phyloP scores from a whole-genome alignment of 441 rosid genomes.

The Jatropha multifida region DNA sequence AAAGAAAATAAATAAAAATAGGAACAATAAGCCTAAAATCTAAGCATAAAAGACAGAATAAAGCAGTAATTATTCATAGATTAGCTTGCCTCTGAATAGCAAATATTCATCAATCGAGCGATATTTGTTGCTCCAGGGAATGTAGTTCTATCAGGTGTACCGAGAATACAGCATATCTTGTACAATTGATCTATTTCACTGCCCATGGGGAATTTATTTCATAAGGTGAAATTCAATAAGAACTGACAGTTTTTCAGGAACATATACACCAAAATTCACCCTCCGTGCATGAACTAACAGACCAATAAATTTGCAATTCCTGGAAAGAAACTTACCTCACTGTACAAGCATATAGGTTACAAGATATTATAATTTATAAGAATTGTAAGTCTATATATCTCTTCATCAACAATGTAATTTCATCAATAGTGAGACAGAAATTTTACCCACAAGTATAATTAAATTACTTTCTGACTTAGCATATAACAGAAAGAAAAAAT shows the following conservation, averaged over 20 bases:
- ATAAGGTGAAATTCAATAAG: conserved; percentile 14
- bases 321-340: not conserved
- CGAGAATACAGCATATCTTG: conserved; percentile 89
- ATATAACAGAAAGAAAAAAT: not conserved
- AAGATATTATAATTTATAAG: not conserved
- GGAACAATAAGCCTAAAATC: conserved; percentile 4
- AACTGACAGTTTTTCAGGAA: not conserved
- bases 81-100: conserved; percentile 57
- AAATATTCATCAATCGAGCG: conserved; percentile 59
- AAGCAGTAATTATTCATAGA: conserved; percentile 10
- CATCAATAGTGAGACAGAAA: not conserved
- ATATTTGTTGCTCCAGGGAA: conserved; percentile 75
- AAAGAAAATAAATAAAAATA: conserved; percentile 16
- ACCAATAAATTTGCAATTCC: not conserved
- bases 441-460: not conserved
- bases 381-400: not conserved
- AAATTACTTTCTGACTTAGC: not conserved
- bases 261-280: not conserved
- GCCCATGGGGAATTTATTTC: conserved; percentile 28
- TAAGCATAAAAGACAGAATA: not conserved
- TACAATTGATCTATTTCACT: conserved; percentile 94
- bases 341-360: not conserved
- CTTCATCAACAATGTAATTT: not conserved
- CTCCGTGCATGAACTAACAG: not conserved
- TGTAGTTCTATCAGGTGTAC: conserved; percentile 69